A percentile compares a stretch with the other conserved stretches of the same genome.
These are phyloP conservation scores for Gliomastix tumulicola DNA, from an alignment of 2,329 filamentous ascomycete genomes.

Conservation along the genomic window DNA sequence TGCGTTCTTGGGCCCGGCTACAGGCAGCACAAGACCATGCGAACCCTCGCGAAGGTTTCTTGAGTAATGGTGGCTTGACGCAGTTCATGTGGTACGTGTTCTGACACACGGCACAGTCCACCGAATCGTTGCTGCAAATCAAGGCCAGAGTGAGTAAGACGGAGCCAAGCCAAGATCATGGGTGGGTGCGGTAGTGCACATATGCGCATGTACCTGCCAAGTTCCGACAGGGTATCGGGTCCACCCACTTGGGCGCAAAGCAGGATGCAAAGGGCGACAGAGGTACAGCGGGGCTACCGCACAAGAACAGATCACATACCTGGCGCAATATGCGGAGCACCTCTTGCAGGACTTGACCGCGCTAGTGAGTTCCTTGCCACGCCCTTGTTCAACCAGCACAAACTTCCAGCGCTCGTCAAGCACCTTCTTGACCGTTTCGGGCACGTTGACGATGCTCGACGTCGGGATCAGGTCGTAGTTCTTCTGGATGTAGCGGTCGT, in stretches of 20 bases:
- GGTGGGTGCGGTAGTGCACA: too few relatives aligned
- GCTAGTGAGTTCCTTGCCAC: constrained; percentile 91
- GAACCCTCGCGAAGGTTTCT: constrained; percentile 95
- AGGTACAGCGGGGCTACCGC: too few relatives aligned
- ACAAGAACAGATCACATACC: constrained; percentile 59
- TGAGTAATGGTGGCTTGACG: constrained; percentile 82
- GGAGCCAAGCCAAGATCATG: too few relatives aligned
- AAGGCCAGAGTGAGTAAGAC: too few relatives aligned
- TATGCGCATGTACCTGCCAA: too few relatives aligned
- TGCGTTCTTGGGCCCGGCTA: constrained; percentile 90
- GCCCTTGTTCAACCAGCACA: constrained; percentile 87
- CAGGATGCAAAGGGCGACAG: constrained; percentile 3
- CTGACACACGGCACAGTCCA: constrained; percentile 91
- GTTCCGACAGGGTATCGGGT: too few relatives aligned
- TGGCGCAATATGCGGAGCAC: constrained; percentile 85
- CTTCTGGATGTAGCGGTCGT: constrained; percentile 96
- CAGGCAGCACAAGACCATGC: constrained; percentile 97
- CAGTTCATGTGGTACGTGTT: constrained; percentile 99
- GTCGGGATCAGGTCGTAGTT: constrained; percentile 97
- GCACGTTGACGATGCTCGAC: constrained; percentile 89
- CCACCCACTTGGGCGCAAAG: too few relatives aligned
- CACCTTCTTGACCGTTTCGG: constrained; percentile 89
- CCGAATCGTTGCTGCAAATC: constrained; percentile 78
- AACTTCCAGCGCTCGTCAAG: constrained; percentile 95
- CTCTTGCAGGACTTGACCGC: constrained; percentile 95